Evolutionary conservation across 2,329 filamentous ascomycete species (phyloP).

Genomic region (Phyllachora maydis): DNA sequence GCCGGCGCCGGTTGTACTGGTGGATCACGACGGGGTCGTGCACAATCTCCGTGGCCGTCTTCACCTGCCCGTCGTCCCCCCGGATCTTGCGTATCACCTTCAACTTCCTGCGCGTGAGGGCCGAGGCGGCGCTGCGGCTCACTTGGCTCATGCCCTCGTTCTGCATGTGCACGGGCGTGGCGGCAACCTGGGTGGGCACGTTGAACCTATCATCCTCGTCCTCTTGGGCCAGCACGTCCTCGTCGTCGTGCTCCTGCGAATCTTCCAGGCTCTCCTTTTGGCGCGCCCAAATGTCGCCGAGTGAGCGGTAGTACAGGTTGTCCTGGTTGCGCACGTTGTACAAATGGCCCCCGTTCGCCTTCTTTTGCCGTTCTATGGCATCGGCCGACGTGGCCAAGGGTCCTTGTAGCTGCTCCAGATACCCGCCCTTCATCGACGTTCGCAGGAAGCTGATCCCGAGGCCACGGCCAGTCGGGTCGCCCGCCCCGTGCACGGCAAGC

Average conservation of each 20-base stretch:
- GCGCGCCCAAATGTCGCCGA: conserved; percentile 78
- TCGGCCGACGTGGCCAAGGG: conserved; percentile 52
- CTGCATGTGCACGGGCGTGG: conserved; percentile 51
- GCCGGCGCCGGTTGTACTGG: conserved; percentile 65
- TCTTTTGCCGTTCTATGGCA: conserved; percentile 70
- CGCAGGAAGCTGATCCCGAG: conserved; percentile 94
- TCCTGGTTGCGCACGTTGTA: conserved; percentile 97
- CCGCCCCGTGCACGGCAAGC: conserved; percentile 84
- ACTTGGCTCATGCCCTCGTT: conserved; percentile 69
- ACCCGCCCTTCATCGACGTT: conserved; percentile 97
- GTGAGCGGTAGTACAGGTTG: conserved; percentile 76
- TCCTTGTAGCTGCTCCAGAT: conserved; percentile 55
- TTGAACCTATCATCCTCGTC: conserved; percentile 52
- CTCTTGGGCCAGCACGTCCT: conserved; percentile 33
- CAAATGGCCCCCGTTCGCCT: conserved; percentile 79
- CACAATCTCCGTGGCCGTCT: conserved; percentile 41
- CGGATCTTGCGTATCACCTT: conserved; percentile 49
- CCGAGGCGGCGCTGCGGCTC: conserved; percentile 49
- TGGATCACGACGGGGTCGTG: conserved; percentile 74
- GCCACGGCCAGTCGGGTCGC: conserved; percentile 83
- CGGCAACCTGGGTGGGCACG: conserved; percentile 45
- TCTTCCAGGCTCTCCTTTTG: conserved; percentile 66
- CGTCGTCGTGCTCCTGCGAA: conserved; percentile 42
- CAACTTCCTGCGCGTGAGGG: conserved; percentile 42
- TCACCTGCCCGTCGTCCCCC: conserved; percentile 40